Evolutionary conservation across 371 early-diverging fungal genomes (phyloP).

Genomic region (Mortierella sp.): DNA sequence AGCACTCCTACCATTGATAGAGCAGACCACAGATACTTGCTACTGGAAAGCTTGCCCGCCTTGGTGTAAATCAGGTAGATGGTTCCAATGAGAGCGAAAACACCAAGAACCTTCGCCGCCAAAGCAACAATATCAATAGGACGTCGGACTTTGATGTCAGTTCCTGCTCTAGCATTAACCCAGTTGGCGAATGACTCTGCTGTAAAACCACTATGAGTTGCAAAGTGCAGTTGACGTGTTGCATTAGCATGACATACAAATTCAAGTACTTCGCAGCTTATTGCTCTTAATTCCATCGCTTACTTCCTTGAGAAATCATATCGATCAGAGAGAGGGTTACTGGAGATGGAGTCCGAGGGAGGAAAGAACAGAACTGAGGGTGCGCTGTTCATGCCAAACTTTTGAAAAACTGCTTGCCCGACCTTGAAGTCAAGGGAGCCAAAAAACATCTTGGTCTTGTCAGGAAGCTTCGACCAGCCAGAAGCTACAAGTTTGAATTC

Average conservation of each 20-base stretch:
- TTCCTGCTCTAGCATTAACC: slow-evolving; percentile 63
- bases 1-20: slow-evolving; percentile 60
- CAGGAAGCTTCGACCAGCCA: slow-evolving; percentile 65
- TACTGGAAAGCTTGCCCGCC: slow-evolving; percentile 63
- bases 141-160: slow-evolving; percentile 58
- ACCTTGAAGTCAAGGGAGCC: slow-evolving; percentile 79
- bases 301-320: slow-evolving; percentile 49
- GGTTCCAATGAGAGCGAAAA: slow-evolving; percentile 57
- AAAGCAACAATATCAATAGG: slow-evolving; percentile 62
- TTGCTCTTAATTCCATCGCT: slow-evolving; percentile 9
- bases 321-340: slow-evolving; percentile 16
- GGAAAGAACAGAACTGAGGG: slow-evolving; percentile 83
- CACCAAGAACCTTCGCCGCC: slow-evolving; percentile 60
- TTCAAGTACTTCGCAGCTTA: too few relatives aligned
- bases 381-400: slow-evolving; percentile 72
- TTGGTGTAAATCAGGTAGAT: slow-evolving; percentile 61
- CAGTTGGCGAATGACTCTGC: slow-evolving; percentile 79
- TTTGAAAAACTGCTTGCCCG: slow-evolving; percentile 80
- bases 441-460: slow-evolving; percentile 70
- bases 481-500: slow-evolving; percentile 77
- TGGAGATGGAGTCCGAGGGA: slow-evolving; percentile 62
- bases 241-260: too few relatives aligned
- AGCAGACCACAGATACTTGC: slow-evolving; percentile 73
- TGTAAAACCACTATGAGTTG: slow-evolving; percentile 68
- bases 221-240: neutral